A percentile compares a stretch with the other conserved stretches of the same genome.
These are phyloP conservation scores for Apiospora aurea DNA, from an alignment of 2,329 filamentous ascomycete genomes.

Conservation along the genomic window DNA sequence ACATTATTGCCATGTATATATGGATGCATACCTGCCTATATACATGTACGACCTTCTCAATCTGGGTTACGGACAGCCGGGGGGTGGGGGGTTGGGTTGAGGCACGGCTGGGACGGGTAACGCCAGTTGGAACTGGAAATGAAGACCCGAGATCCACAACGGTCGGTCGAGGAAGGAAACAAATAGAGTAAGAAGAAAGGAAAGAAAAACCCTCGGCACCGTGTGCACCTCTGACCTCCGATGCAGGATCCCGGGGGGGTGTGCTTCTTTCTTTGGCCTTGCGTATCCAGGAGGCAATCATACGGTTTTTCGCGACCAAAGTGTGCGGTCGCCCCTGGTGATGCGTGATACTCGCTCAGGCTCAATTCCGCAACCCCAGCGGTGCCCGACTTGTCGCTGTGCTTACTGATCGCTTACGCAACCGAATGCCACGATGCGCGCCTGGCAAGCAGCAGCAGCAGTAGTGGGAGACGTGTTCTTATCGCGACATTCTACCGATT, in stretches of 20 bases:
- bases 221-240: slow-evolving; percentile 3
- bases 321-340: not conserved
- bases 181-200: not conserved
- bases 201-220: slow-evolving; percentile 12
- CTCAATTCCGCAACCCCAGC: not conserved
- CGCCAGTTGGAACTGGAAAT: not conserved
- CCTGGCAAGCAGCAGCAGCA: not conserved
- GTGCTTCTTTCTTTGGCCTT: not conserved
- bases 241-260: slow-evolving; percentile 1
- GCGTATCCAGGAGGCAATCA: not conserved
- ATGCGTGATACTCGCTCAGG: not conserved
- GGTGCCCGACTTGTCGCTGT: not conserved
- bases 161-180: not conserved
- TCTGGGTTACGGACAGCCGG: not conserved
- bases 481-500: not conserved
- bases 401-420: not conserved
- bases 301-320: slow-evolving; percentile 13
- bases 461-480: not conserved
- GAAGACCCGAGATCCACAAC: not conserved
- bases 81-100: not conserved
- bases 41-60: not conserved
- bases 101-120: not conserved
- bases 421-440: not conserved
- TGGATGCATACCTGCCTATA: not conserved
- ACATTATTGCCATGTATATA: no score